These are phyloP conservation scores for Lineolata rhizophorae DNA, from an alignment of 495 filamentous ascomycete species.

Conservation along the genomic window DNA sequence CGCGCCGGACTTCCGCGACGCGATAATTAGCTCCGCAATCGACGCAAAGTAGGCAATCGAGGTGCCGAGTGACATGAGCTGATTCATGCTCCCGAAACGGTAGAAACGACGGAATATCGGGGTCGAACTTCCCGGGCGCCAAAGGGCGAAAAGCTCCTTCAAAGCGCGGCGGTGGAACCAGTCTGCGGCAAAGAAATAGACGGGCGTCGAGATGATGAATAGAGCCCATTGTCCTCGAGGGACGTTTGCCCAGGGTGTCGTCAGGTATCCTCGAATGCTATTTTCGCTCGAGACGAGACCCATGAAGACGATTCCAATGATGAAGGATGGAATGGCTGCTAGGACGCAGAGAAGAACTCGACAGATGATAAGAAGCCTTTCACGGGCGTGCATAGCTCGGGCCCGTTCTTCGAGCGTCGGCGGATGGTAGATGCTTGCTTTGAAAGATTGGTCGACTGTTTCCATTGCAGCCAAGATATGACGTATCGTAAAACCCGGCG, in stretches of 20 bases:
- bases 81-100: slow-evolving; percentile 89
- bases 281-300: slow-evolving; percentile 41
- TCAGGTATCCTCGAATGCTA: slow-evolving; percentile 32
- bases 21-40: slow-evolving; percentile 51
- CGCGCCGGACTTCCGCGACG: slow-evolving; percentile 15
- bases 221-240: slow-evolving; percentile 58
- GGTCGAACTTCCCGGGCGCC: slow-evolving; percentile 49
- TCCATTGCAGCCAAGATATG: slow-evolving; percentile 42
- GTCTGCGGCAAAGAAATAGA: slow-evolving; percentile 74
- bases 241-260: slow-evolving; percentile 43
- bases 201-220: slow-evolving; percentile 62
- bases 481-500: slow-evolving; percentile 49
- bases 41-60: slow-evolving; percentile 70
- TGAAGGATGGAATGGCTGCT: slow-evolving; percentile 58
- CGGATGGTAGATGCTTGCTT: slow-evolving; percentile 44
- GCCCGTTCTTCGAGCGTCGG: slow-evolving; percentile 72
- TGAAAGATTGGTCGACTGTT: slow-evolving; percentile 37
- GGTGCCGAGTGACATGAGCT: slow-evolving; percentile 68
- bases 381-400: slow-evolving; percentile 22
- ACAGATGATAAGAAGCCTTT: slow-evolving; percentile 6
- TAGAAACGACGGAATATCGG: slow-evolving; percentile 58
- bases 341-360: slow-evolving; percentile 46
- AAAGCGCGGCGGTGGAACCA: slow-evolving; percentile 56
- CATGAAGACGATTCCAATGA: slow-evolving; percentile 81
- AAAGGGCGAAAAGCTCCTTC: slow-evolving; percentile 55